A percentile compares a stretch with the other conserved stretches of the same genome.
Conservation (phyloP, 2,329 filamentous ascomycete genomes). For the Xylaria sp. region DNA sequence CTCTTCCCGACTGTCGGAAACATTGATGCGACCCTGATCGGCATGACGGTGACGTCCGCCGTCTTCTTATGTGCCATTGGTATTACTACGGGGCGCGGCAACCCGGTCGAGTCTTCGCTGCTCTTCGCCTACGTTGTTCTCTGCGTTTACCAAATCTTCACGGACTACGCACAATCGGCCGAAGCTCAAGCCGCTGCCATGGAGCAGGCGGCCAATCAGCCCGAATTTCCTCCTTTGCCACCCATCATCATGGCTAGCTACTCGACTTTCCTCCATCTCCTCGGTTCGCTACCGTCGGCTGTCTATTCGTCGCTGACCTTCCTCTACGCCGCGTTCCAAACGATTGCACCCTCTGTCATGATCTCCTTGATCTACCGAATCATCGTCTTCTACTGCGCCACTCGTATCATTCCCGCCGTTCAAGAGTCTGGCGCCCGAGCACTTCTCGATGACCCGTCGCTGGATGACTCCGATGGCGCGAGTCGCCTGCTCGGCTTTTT, state of each 20-base stretch:
- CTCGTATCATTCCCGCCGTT: slow-evolving; percentile 90
- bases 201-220: slow-evolving; percentile 51
- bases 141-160: slow-evolving; percentile 98
- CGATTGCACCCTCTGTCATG: slow-evolving; percentile 91
- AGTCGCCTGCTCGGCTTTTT: slow-evolving; percentile 75
- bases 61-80: slow-evolving; percentile 92
- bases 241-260: slow-evolving; percentile 99
- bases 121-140: slow-evolving; percentile 97
- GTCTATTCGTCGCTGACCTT: slow-evolving; percentile 81
- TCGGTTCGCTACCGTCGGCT: slow-evolving; percentile 76
- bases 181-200: slow-evolving; percentile 53
- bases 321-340: slow-evolving; percentile 85
- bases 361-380: slow-evolving; percentile 92
- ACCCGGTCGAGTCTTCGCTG: slow-evolving; percentile 89
- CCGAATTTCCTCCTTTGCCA: slow-evolving; percentile 93
- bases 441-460: slow-evolving; percentile 74
- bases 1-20: slow-evolving; percentile 92
- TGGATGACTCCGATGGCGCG: slow-evolving; percentile 80
- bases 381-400: slow-evolving; percentile 91
- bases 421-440: slow-evolving; percentile 79
- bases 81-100: slow-evolving; percentile 88
- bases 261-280: slow-evolving; percentile 77
- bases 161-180: slow-evolving; percentile 83
- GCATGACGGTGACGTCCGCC: slow-evolving; percentile 84
- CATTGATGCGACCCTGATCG: slow-evolving; percentile 86